Base-by-base conservation (phyloP, 495 filamentous ascomycete genomes). In the Cercophora sp. region DNA sequence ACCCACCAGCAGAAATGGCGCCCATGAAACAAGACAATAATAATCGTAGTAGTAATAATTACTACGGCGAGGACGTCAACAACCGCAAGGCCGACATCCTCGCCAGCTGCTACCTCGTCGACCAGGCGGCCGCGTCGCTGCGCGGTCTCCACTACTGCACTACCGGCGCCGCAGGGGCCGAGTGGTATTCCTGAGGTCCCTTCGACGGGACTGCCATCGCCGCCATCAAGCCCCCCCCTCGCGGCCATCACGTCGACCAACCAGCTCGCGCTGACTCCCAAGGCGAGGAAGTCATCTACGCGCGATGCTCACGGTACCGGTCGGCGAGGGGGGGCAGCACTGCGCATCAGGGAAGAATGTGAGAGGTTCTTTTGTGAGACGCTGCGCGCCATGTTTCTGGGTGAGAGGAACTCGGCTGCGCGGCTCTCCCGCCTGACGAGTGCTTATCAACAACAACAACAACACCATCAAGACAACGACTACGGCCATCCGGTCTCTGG, bases 351-450 rank as follows among this genome's bases (percentile, higher is more conserved):
- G 89, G 91, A 83, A 89, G 89, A 96, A 88, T 94, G 91, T 96
- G 91, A 96, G 91, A 96, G 91, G 75, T 91, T 96, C 81, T 93
- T 96, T 80, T 96, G 91, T 79, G 88, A 91, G 82, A 87, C 81
- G 76, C 82, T 96, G 85, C 85, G 79, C 71, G 72, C 83, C 74
- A 88, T 87, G 77, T 94, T 96, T 84, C 85, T 89, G 82, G 91
- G 87, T 95, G 91, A 94, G 88, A 80, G 84, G 87, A 83, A 83
- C 71, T 61, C 70, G 69, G 80, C 80, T 75, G 79, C 76, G 64
- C 70, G 70, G 85, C 85, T 78, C 87, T 89, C 79, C 69, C 70
- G 70, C 81, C 84, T 85, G 81, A 80, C 86, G 84, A 83, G 77
- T 88, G 83, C 70, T 70, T 64, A 71, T 56, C n/a, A n/a, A n/a